These are phyloP conservation scores for Helicostylum pulchrum DNA, from an alignment of 192 early-diverging fungal species.

Conservation along the genomic window DNA sequence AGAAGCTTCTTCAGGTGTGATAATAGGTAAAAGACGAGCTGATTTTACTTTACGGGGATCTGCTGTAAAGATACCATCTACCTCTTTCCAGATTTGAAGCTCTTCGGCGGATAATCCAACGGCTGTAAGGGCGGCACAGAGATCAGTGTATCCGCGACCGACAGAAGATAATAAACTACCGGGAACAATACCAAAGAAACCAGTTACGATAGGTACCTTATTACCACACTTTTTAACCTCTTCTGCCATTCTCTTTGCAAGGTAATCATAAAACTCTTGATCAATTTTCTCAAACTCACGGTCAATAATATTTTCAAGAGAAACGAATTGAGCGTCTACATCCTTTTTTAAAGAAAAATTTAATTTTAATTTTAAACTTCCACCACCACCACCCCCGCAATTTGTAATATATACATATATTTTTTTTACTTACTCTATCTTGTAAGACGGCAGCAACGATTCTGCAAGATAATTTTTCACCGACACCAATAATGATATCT, in stretches of 20 bases:
- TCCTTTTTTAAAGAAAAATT: constrained; percentile 51
- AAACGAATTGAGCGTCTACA: constrained; percentile 80
- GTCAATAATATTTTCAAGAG: constrained; percentile 82
- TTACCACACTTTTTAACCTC: constrained; percentile 57
- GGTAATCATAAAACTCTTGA: constrained; percentile 96
- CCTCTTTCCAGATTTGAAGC: constrained; percentile 99
- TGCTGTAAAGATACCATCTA: constrained; percentile 98
- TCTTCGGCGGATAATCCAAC: constrained; percentile 87
- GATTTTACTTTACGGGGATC: constrained; percentile 93
- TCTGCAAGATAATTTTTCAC: constrained; percentile 91
- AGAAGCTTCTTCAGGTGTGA: constrained; percentile 96
- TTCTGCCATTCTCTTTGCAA: constrained; percentile 65
- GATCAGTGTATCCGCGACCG: constrained; percentile 97
- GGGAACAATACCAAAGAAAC: constrained; percentile 97
- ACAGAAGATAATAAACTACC: constrained; percentile 87
- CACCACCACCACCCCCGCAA: no score
- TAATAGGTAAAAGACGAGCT: constrained; percentile 83
- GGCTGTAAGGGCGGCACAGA: constrained; percentile 92
- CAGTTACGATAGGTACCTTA: constrained; percentile 89
- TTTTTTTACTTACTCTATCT: constrained; percentile 41
- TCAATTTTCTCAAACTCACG: constrained; percentile 81
- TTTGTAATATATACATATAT: no score
- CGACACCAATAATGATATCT: constrained; percentile 91
- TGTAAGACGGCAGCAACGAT: constrained; percentile 83
- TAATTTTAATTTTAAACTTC: neutral